phyloP scores from a whole-genome alignment of 768 basidiomycete species.

The Nidularia sp. region DNA sequence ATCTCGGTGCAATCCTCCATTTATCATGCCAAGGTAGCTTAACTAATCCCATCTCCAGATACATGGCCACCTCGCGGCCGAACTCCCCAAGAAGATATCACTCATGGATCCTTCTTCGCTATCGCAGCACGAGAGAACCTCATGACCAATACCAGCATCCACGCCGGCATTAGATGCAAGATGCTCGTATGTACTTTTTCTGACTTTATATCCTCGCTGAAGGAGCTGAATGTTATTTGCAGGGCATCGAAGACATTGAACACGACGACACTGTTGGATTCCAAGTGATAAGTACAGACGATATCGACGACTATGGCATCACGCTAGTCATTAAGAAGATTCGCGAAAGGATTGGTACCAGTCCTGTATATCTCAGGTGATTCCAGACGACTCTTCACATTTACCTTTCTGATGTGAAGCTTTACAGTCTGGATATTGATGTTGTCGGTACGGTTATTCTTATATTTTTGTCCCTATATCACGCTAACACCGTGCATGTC shows the following conservation, averaged over 20 bases:
- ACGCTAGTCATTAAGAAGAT: constrained; percentile 52
- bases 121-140: constrained; percentile 57
- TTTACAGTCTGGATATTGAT: constrained; percentile 53
- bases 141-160: constrained; percentile 58
- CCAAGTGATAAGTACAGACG: constrained; percentile 55
- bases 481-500: neutral
- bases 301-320: constrained; percentile 62
- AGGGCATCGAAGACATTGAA: constrained; percentile 45
- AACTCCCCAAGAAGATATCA: constrained; percentile 46
- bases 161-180: constrained; percentile 68
- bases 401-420: neutral
- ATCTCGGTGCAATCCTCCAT: constrained; percentile 24
- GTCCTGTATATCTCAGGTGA: constrained; percentile 60
- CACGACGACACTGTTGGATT: constrained; percentile 60
- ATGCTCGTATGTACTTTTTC: constrained; percentile 18
- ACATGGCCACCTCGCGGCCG: constrained; percentile 39
- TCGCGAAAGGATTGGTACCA: constrained; percentile 49
- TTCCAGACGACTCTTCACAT: neutral
- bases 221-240: neutral
- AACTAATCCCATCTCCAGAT: constrained; percentile 23
- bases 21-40: neutral
- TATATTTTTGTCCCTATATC: neutral
- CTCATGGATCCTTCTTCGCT: constrained; percentile 68
- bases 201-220: neutral
- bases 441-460: constrained; percentile 38